Base-by-base conservation (phyloP, 257 asterid genomes). In the Ehretia macrophylla region DNA sequence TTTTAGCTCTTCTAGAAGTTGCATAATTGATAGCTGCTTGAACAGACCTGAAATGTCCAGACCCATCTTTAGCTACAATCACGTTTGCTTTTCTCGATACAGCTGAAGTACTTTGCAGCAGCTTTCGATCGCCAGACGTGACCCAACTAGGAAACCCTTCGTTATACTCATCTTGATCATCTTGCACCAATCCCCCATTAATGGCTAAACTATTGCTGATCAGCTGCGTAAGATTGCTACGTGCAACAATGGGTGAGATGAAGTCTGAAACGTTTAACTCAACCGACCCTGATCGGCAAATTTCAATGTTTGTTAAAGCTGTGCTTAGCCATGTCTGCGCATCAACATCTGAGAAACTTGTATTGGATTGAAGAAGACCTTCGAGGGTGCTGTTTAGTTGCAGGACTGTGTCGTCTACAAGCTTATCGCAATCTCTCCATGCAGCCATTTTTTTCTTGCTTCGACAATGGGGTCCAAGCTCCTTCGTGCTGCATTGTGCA, bases 21-120 rank as follows among this genome's bases (percentile, higher is more conserved):
- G 79, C 96, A 58, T 75, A 63, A 23, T 87, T 67, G 1, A 87
- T 78, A 11, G 87, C 97, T 14, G 75, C 76, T 72, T 85, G 97
- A 35, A 90, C 68, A 1, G 96, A 84, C 62, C 56, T 56, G 58
- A 90, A 90, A 1, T 65, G 72, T 0, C 95, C 93, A 17, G 89
- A 72, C 60, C 95, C 95, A 42, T 83, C 90, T 44, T 71, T 60
- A 1, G 96, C 73, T 42, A 90, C 97, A 0, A 82, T 57, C 20
- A 65, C 94, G 16, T 77, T 68, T 0, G 93, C 86, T 42, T 11
- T 40, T 0, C 67, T 16, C 27, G 78, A 71, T 73, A 70, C 17
- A 0, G 73, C 48, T 11, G 72, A 19, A 1, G 66, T 59, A n/a
- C n/a, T 47, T 60, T 68, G 83, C 73, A 88, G 22, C 51, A 90